Evolutionary conservation across 352 stramenopile genomes (phyloP).

Genomic region (Aphanomyces invadans): DNA sequence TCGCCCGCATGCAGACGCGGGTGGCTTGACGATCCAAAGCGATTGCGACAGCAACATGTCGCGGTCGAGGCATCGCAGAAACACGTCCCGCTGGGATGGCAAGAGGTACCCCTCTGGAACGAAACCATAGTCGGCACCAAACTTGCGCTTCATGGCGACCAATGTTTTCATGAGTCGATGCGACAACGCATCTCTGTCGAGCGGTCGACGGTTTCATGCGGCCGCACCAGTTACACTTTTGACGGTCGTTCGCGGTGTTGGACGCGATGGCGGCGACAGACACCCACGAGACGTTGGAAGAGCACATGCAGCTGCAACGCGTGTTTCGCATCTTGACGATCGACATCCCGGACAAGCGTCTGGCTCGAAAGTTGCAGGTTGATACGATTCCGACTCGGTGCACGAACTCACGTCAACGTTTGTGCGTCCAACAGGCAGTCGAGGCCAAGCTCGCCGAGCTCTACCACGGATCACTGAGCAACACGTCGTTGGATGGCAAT

Average conservation of each 20-base stretch:
- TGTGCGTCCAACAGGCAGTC: too few species aligned
- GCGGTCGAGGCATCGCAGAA: constrained; percentile 32
- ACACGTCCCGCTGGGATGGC: constrained; percentile 56
- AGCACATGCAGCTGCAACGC: constrained; percentile 64
- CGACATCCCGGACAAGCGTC: constrained; percentile 45
- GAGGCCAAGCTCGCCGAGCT: constrained; percentile 14
- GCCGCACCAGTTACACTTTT: background rate
- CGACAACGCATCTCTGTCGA: too few species aligned
- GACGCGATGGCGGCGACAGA: constrained; percentile 6
- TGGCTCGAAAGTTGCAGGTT: constrained; percentile 62
- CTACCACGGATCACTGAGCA: background rate
- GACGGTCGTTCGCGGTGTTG: background rate
- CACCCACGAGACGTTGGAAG: constrained; percentile 47
- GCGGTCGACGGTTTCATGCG: too few species aligned
- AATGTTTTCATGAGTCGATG: constrained; percentile 81
- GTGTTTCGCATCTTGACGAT: constrained; percentile 65
- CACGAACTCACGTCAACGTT: too few species aligned
- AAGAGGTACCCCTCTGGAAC: constrained; percentile 81
- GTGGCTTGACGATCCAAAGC: constrained; percentile 86
- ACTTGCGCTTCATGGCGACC: constrained; percentile 42
- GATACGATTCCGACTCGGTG: too few species aligned
- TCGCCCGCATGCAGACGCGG: constrained; percentile 76
- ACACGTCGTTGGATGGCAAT: background rate
- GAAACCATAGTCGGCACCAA: constrained; percentile 61
- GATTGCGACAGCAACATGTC: constrained; percentile 10